phyloP scores from a whole-genome alignment of 805 yeast genomes.

The Candida taoyuanica region DNA sequence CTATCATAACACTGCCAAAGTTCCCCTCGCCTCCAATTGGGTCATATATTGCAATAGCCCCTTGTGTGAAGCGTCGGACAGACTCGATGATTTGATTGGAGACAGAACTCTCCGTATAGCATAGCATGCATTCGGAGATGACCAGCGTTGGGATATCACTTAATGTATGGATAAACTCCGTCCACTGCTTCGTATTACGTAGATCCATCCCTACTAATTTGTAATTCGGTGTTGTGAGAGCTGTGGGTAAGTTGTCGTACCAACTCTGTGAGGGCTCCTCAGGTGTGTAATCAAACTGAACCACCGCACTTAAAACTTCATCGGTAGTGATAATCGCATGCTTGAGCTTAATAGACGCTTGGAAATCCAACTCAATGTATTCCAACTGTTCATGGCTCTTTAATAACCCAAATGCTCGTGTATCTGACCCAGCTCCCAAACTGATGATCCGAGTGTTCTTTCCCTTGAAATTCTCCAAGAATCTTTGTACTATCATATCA shows the following conservation, averaged over 20 bases:
- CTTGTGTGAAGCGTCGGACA: constrained; percentile 26
- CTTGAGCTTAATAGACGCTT: constrained; percentile 43
- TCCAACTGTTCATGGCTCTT: constrained; percentile 23
- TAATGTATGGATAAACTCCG: constrained; percentile 21
- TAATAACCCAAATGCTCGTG: constrained; percentile 41
- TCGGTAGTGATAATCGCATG: constrained; percentile 21
- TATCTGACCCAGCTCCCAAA: constrained; percentile 68
- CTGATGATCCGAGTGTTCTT: constrained; percentile 48
- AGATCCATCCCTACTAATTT: neutral
- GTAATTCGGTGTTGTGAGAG: neutral
- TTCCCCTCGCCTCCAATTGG: constrained; percentile 52
- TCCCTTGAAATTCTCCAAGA: constrained; percentile 29
- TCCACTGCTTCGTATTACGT: constrained; percentile 24
- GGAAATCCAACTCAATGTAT: constrained; percentile 49
- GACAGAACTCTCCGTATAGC: constrained; percentile 43
- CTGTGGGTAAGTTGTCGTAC: constrained; percentile 25
- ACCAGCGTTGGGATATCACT: constrained; percentile 40
- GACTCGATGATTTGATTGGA: constrained; percentile 35
- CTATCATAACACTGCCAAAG: constrained; percentile 53
- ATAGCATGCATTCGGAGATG: constrained; percentile 54
- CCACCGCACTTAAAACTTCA: constrained; percentile 5
- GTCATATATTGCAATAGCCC: constrained; percentile 44
- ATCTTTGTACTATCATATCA: constrained; percentile 41
- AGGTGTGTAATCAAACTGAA: no score
- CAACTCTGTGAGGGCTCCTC: constrained; percentile 14